Evolutionary conservation across 257 asterid genomes (phyloP), one percentile per base, ranked within the genome.

Genomic region (Lycium ferocissimum): DNA sequence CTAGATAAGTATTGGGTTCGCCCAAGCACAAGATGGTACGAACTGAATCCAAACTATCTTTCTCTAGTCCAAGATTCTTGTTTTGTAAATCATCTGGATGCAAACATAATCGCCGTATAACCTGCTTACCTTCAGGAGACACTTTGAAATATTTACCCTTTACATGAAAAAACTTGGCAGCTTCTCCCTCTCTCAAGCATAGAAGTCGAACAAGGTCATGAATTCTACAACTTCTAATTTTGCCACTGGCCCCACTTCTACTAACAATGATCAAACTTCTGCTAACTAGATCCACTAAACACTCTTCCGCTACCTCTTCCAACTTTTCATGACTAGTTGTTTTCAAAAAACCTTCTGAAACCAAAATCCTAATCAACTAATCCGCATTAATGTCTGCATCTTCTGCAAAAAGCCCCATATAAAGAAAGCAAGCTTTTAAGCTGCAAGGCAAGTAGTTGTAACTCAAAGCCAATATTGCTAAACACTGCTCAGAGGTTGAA

Each of bases 381-480:
- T 84, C 17, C 13, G 40, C 83, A 12, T 26, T 33, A 9, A 87
- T 80, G 17, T 13, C 70, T 40, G 9, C 17, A 40, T 80, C 86
- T 20, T 70, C 69, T 0, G 38, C 33, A 47, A 86, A 86, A 65
- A 78, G 59, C 8, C 85, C 84, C 45, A 83, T 67, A 8, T 86
- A 86, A 12, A 80, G 87, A 26, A 86, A 80, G 53, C 87, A 83
- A 9, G 86, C 84, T 62, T 84, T 87, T 70, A 87, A 62, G 63
- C 83, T 63, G 43, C 33, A 26, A 26, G 33, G 33, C 33, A 26
- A 26, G 33, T 26, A 26, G 33, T 26, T 26, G 33, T 26, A 26
- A 26, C 33, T 26, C 33, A 26, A 26, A 26, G 33, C 33, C 33
- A 26, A 26, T 26, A 26, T 26, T 71, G 14, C 51, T 73, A 51